These are phyloP conservation scores for Trichoderma guizhouense DNA, from an alignment of 2,329 filamentous ascomycete species.

Conservation along the genomic window DNA sequence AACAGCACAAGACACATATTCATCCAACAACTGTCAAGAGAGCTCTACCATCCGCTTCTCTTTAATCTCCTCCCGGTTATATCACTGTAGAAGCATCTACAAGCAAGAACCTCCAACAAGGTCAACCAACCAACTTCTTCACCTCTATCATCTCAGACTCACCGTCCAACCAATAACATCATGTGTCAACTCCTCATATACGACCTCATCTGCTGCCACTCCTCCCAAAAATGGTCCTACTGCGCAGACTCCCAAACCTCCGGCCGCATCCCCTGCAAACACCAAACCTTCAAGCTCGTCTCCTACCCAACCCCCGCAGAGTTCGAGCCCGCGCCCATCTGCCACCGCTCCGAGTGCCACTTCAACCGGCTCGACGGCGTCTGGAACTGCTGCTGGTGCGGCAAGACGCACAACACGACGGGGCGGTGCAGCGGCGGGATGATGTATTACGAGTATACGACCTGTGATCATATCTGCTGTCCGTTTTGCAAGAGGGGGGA, in stretches of 20 bases:
- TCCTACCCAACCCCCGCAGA: slow-evolving; percentile 48
- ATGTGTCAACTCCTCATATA: slow-evolving; percentile 53
- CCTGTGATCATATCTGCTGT: slow-evolving; percentile 55
- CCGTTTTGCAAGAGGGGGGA: slow-evolving; percentile 41
- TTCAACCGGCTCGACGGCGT: slow-evolving; percentile 47
- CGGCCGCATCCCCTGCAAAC: slow-evolving; percentile 41
- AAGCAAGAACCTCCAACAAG: background rate
- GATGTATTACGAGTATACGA: slow-evolving; percentile 47
- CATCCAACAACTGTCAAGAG: background rate
- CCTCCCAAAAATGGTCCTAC: slow-evolving; percentile 43
- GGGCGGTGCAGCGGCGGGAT: slow-evolving; percentile 52
- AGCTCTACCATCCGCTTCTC: background rate
- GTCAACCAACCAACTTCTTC: background rate
- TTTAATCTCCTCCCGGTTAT: background rate
- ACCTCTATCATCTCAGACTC: background rate
- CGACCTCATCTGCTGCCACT: slow-evolving; percentile 50
- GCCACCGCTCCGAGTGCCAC: slow-evolving; percentile 39
- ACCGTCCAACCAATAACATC: background rate
- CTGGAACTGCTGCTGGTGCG: slow-evolving; percentile 58
- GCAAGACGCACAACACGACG: slow-evolving; percentile 48
- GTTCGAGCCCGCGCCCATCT: slow-evolving; percentile 39
- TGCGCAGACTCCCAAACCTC: slow-evolving; percentile 40
- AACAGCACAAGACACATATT: background rate
- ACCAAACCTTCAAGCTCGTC: slow-evolving; percentile 41
- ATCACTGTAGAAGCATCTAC: background rate